phyloP scores from a whole-genome alignment of 345 rosid species.

The Dipteronia sinensis region DNA sequence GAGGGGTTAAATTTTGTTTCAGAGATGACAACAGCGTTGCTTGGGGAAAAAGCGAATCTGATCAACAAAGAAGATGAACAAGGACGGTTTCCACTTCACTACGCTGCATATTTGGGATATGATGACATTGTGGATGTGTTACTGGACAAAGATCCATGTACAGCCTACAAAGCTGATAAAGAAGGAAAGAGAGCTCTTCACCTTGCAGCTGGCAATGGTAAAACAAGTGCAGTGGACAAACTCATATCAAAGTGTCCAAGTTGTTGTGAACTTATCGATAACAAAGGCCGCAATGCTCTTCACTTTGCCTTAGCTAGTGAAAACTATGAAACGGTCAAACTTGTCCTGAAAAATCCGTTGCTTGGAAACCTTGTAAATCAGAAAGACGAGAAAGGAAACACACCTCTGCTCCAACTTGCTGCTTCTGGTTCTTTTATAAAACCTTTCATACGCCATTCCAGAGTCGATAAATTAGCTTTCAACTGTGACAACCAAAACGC shows the following conservation, averaged over 20 bases:
- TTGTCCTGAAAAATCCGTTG: background rate
- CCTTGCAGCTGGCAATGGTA: slow-evolving; percentile 15
- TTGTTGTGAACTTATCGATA: slow-evolving; percentile 21
- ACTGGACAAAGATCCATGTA: background rate
- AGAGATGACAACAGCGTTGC: background rate
- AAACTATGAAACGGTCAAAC: background rate
- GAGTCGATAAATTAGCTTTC: slow-evolving; percentile 8
- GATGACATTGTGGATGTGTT: background rate
- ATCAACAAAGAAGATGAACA: background rate
- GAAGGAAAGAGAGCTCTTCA: slow-evolving; percentile 20
- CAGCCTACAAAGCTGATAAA: slow-evolving; percentile 1
- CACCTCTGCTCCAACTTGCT: background rate
- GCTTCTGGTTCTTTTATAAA: background rate
- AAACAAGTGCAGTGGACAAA: background rate
- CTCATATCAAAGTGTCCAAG: slow-evolving; percentile 14
- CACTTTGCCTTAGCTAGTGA: slow-evolving; percentile 18
- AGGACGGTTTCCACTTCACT: background rate
- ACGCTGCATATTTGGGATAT: slow-evolving; percentile 14
- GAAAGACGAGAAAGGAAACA: background rate
- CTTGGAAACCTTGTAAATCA: slow-evolving; percentile 8
- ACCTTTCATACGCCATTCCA: background rate
- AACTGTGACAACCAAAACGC: background rate
- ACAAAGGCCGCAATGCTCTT: slow-evolving; percentile 18
- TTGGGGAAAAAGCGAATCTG: background rate
- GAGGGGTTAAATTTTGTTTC: background rate